These are phyloP conservation scores for Melaleuca quinquenervia DNA, from an alignment of 345 rosid genomes.

Conservation along the genomic window DNA sequence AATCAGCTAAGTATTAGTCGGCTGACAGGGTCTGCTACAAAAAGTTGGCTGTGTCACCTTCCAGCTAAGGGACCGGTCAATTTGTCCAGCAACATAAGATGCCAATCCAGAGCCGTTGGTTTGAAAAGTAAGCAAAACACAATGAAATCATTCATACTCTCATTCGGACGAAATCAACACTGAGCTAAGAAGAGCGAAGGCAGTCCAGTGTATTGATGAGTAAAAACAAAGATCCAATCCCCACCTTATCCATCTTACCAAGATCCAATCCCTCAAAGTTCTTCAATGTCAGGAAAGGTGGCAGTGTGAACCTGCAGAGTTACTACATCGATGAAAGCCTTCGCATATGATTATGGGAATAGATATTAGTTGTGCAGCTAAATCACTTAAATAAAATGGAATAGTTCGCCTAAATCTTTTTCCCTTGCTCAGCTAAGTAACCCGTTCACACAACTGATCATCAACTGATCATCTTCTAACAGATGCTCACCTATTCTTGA, in stretches of 20 bases:
- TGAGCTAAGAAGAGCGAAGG: not conserved
- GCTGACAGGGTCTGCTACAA: not conserved
- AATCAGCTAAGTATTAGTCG: not conserved
- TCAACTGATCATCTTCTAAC: not conserved
- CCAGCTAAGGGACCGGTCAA: slow-evolving; percentile 82
- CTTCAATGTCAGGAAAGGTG: slow-evolving; percentile 64
- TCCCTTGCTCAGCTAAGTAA: not conserved
- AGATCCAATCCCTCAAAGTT: slow-evolving; percentile 85
- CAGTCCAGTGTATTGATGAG: not conserved
- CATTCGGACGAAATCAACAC: not conserved
- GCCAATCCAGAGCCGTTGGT: slow-evolving; percentile 80
- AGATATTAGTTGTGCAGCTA: not conserved
- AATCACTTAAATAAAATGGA: not conserved
- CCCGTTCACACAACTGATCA: not conserved
- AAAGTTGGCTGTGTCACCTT: slow-evolving; percentile 28
- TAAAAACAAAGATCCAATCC: not conserved
- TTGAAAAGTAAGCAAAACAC: slow-evolving; percentile 19
- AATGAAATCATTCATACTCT: not conserved
- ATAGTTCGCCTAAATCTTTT: not conserved
- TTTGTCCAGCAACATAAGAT: slow-evolving; percentile 82
- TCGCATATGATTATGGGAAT: not conserved
- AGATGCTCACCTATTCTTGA: slow-evolving; percentile 66
- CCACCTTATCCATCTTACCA: slow-evolving; percentile 66
- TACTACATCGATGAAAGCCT: not conserved
- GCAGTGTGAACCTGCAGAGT: slow-evolving; percentile 53